Base-by-base conservation (phyloP, 1,284 basidiomycete genomes). In the Ustilago hordei region DNA sequence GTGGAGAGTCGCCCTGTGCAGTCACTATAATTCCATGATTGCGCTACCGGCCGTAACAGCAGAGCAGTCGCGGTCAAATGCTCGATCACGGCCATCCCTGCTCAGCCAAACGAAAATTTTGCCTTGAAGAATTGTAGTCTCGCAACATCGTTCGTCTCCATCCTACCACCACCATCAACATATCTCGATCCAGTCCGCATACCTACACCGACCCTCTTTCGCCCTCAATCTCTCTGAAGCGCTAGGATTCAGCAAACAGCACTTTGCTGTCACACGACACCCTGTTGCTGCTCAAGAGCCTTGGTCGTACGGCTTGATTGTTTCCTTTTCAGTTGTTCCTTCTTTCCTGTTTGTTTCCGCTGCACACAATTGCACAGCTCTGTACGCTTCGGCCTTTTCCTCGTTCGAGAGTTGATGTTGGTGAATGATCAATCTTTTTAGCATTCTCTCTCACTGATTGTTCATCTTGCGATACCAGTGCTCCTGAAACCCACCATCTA, bases 341-440 rank as follows among this genome's bases (percentile, higher is more conserved):
- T 48, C 15, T 28, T 55, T 34, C 13, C 38, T 59, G 36, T 60
- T 13, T 34, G 47, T 34, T 60, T 31, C 28, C 31, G 41, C 41
- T 69, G 47, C 61, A 13, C 39, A 9, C 8, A 36, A 41, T 17
- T 47, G 60, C 45, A 55, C 45, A 55, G 56, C 55, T 59, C 53
- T 70, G 72, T 69, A 75, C 19, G 34, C 64, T 62, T 52, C 53
- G 28, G n/a, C 45, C 23, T 36, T 55, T 28, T 50, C 45, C 56
- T 45, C 50, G 32, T 57, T 48, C 55, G 43, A 61, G 64, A 69
- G 67, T 75, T 67, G 67, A 71, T 75, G 68, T 58, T 75, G 73
- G 68, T 75, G 73, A 75, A 75, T 75, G 68, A 70, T 75, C 68
- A 71, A 71, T 67, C 59, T 57, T 41, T 75, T 75, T 71, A 64